phyloP scores from a whole-genome alignment of 129 eudicot genomes.

The Logfia minima region DNA sequence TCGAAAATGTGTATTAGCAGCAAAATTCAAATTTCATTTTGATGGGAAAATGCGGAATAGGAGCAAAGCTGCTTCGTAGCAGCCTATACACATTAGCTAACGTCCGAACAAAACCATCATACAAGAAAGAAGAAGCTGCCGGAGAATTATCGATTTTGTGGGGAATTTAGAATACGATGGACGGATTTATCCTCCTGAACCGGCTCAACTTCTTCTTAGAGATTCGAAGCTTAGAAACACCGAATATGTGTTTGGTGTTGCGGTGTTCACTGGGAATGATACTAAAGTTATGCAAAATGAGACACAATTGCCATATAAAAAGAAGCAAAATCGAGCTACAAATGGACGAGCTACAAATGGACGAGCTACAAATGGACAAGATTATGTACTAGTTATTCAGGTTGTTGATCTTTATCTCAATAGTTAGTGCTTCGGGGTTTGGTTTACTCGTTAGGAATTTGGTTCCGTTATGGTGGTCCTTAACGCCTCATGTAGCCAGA shows the following conservation, averaged over 20 bases:
- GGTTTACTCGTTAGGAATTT: constrained; percentile 24
- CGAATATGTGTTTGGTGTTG: constrained; percentile 57
- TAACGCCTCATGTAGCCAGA: constrained; percentile 33
- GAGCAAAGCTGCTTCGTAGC: constrained; percentile 60
- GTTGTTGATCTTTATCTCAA: constrained; percentile 47
- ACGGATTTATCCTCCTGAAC: constrained; percentile 39
- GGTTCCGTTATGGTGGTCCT: constrained; percentile 54
- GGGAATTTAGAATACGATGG: constrained; percentile 56
- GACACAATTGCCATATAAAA: constrained; percentile 60
- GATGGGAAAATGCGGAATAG: constrained; percentile 42
- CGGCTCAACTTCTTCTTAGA: constrained; percentile 60
- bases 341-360: too few relatives aligned
- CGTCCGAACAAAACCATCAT: constrained; percentile 36
- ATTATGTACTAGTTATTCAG: constrained; percentile 62
- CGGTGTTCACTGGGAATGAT: constrained; percentile 67
- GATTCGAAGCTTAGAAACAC: constrained; percentile 84
- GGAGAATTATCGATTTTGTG: constrained; percentile 39
- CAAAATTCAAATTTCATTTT: not conserved
- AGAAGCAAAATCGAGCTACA: constrained; percentile 68
- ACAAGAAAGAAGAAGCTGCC: constrained; percentile 26
- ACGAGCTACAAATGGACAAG: too few relatives aligned
- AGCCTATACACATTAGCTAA: constrained; percentile 62
- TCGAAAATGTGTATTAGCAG: not conserved
- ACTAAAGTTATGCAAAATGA: constrained; percentile 73
- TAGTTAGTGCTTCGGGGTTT: constrained; percentile 48